Evolutionary conservation across 768 basidiomycete species (phyloP).

Genomic region (Pleurotus tuoliensis): DNA sequence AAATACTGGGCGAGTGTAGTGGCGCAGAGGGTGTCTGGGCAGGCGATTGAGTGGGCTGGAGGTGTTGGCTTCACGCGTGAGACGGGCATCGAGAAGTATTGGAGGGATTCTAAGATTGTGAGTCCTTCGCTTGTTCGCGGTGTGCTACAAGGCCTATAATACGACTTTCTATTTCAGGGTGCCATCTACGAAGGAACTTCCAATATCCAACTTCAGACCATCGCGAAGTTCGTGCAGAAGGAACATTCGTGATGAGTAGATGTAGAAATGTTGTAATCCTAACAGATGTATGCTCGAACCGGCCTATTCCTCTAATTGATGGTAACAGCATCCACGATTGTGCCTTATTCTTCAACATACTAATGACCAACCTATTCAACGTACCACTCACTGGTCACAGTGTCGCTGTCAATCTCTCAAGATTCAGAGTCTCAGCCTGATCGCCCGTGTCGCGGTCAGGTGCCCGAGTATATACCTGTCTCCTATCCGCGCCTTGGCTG

Average conservation of each 20-base stretch:
- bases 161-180: slow-evolving; percentile 41
- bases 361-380: too few species aligned
- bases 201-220: slow-evolving; percentile 97
- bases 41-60: slow-evolving; percentile 95
- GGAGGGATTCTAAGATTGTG: slow-evolving; percentile 96
- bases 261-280: not conserved
- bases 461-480: too few species aligned
- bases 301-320: too few species aligned
- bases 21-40: slow-evolving; percentile 82
- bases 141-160: too few species aligned
- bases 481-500: too few species aligned
- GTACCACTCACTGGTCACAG: too few species aligned
- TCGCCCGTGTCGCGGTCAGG: too few species aligned
- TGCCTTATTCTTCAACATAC: too few species aligned
- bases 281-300: not conserved
- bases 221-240: slow-evolving; percentile 88
- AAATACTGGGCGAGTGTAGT: slow-evolving; percentile 90
- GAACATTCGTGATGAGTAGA: slow-evolving; percentile 55
- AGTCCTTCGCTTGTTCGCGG: slow-evolving; percentile 11
- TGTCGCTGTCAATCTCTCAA: too few species aligned
- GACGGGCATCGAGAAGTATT: slow-evolving; percentile 94
- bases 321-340: too few species aligned
- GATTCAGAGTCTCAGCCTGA: too few species aligned
- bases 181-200: slow-evolving; percentile 94
- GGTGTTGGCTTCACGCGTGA: slow-evolving; percentile 92